Evolutionary conservation across 768 basidiomycete genomes (phyloP).

Genomic region (Mycena indigotica): DNA sequence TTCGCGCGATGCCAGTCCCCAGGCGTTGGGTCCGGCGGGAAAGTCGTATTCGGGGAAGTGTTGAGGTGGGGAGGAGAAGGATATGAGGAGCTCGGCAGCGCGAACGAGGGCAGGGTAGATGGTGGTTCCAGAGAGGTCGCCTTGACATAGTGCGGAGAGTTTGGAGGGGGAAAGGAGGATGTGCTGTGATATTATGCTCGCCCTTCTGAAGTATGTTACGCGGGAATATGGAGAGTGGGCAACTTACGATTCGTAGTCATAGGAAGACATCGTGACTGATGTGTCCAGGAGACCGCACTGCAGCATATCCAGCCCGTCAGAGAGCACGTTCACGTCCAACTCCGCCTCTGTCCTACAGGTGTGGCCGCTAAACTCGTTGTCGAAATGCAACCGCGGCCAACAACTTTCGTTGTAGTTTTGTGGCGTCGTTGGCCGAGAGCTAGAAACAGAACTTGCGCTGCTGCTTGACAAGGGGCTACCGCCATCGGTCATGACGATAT

Average conservation of each 20-base stretch:
- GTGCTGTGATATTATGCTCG: slow-evolving; percentile 7
- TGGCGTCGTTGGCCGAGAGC: not conserved
- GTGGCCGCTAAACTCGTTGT: not conserved
- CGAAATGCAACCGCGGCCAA: not conserved
- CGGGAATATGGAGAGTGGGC: no score
- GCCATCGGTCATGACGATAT: no score
- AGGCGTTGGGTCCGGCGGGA: no score
- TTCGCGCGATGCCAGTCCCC: no score
- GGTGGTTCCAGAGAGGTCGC: slow-evolving; percentile 4
- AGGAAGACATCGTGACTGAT: no score
- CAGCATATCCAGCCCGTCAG: not conserved
- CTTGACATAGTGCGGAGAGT: slow-evolving; percentile 7
- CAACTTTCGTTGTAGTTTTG: not conserved
- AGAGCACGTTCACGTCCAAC: not conserved
- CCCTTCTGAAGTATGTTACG: no score
- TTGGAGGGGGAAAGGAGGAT: slow-evolving; percentile 9
- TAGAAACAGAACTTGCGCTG: no score
- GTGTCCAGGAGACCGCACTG: not conserved
- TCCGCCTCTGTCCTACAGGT: not conserved
- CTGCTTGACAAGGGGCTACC: no score
- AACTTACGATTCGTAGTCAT: no score
- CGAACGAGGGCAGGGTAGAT: slow-evolving; percentile 9
- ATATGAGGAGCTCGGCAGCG: slow-evolving; percentile 11
- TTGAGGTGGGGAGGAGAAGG: no score
- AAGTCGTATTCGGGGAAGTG: no score